Percentiles rank a stretch among this genome's conserved stretches.
phyloP scores from a whole-genome alignment of 495 filamentous ascomycete species.

The Lasiosphaeris hirsuta region DNA sequence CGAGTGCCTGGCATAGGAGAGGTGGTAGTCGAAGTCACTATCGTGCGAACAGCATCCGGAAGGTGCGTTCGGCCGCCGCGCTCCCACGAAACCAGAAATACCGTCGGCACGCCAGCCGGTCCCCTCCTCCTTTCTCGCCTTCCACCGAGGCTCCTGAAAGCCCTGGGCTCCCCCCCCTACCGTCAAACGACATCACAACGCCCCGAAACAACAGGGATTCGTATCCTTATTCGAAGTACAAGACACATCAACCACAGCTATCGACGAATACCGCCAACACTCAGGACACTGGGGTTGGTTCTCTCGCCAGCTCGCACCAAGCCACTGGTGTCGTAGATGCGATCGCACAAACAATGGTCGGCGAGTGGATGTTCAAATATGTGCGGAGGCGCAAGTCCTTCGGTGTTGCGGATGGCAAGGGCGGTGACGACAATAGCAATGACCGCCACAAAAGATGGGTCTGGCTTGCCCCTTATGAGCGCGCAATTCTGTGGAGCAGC shows the following conservation, averaged over 20 bases:
- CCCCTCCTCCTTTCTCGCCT: conserved; percentile 62
- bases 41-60: conserved; percentile 62
- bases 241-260: conserved; percentile 47
- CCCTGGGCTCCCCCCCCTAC: conserved; percentile 68
- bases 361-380: conserved; percentile 99
- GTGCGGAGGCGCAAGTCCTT: conserved; percentile 91
- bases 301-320: conserved; percentile 59
- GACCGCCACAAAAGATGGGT: conserved; percentile 95
- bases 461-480: conserved; percentile 94
- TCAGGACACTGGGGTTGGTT: conserved; percentile 45
- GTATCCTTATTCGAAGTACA: conserved; percentile 33
- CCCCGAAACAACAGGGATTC: conserved; percentile 44
- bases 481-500: conserved; percentile 96
- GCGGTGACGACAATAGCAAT: conserved; percentile 55
- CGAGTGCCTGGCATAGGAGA: conserved; percentile 39
- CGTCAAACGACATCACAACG: conserved; percentile 66
- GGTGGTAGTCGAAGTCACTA: conserved; percentile 41
- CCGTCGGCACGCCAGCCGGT: conserved; percentile 54
- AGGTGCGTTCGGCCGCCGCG: conserved; percentile 75
- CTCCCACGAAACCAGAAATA: conserved; percentile 51
- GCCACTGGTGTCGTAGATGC: conserved; percentile 89
- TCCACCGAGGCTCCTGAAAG: conserved; percentile 66
- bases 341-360: conserved; percentile 97
- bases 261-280: conserved; percentile 56
- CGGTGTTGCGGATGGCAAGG: conserved; percentile 65